Percentiles rank a stretch among this genome's conserved stretches.
These are phyloP conservation scores for Claviceps sp. DNA, from an alignment of 2,329 filamentous ascomycete species.

Conservation along the genomic window DNA sequence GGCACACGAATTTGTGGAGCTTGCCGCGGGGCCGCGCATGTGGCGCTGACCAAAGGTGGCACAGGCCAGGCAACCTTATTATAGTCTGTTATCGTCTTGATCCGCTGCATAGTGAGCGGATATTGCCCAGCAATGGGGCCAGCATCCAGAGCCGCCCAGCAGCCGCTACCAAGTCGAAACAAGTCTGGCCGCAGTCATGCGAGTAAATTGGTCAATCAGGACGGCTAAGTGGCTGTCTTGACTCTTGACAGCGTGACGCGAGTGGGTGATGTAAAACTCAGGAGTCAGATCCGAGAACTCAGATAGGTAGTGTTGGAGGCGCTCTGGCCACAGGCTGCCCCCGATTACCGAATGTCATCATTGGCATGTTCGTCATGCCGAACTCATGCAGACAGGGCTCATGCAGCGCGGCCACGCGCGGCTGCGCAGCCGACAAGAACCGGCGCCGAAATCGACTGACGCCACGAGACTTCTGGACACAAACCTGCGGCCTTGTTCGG, in stretches of 20 bases:
- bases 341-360: no score
- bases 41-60: background rate
- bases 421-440: background rate
- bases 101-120: background rate
- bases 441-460: no score
- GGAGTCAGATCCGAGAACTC: no score
- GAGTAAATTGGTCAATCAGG: background rate
- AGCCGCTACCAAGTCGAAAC: background rate
- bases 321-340: no score
- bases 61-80: background rate
- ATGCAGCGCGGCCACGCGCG: background rate
- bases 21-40: slow-evolving; percentile 9
- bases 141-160: background rate
- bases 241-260: no score
- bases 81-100: background rate
- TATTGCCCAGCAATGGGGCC: no score
- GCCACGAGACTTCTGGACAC: no score
- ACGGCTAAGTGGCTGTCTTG: no score
- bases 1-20: slow-evolving; percentile 3
- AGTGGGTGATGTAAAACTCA: no score
- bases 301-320: no score
- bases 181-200: background rate
- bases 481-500: no score
- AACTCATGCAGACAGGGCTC: background rate
- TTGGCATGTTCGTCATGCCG: background rate